phyloP scores from a whole-genome alignment of 306 rosid genomes.

The Inga leiocalycina region DNA sequence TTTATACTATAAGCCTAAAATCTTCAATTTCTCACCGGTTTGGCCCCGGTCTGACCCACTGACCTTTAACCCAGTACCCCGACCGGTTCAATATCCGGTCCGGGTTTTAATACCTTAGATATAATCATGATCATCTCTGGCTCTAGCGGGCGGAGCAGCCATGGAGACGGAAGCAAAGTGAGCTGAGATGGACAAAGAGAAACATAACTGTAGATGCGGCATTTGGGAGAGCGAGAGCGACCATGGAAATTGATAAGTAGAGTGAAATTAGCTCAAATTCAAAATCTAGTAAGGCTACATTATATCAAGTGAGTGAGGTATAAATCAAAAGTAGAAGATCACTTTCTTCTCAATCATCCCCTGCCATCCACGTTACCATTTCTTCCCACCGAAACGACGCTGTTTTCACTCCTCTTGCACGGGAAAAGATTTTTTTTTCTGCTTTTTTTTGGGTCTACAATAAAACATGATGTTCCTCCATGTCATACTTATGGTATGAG shows the following conservation, averaged over 20 bases:
- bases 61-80: too few relatives aligned
- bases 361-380: too few relatives aligned
- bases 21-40: too few relatives aligned
- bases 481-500: conserved; percentile 48
- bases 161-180: conserved; percentile 25
- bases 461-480: not conserved
- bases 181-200: conserved; percentile 7
- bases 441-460: too few relatives aligned
- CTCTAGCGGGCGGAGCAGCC: conserved; percentile 81
- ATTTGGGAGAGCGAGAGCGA: conserved; percentile 10
- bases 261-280: not conserved
- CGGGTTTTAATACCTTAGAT: too few relatives aligned
- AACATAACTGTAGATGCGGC: conserved; percentile 33
- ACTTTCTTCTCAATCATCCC: not conserved
- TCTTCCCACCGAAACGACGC: too few relatives aligned
- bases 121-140: conserved; percentile 80
- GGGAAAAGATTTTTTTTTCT: too few relatives aligned
- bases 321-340: not conserved
- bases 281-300: not conserved
- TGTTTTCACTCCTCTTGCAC: too few relatives aligned
- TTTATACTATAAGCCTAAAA: too few relatives aligned
- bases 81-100: too few relatives aligned
- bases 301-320: not conserved
- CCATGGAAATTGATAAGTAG: conserved; percentile 6
- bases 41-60: too few relatives aligned